A percentile compares a stretch with the other conserved stretches of the same genome.
These are phyloP conservation scores for Dioszegia hungarica DNA, from an alignment of 768 basidiomycete species.

Conservation along the genomic window DNA sequence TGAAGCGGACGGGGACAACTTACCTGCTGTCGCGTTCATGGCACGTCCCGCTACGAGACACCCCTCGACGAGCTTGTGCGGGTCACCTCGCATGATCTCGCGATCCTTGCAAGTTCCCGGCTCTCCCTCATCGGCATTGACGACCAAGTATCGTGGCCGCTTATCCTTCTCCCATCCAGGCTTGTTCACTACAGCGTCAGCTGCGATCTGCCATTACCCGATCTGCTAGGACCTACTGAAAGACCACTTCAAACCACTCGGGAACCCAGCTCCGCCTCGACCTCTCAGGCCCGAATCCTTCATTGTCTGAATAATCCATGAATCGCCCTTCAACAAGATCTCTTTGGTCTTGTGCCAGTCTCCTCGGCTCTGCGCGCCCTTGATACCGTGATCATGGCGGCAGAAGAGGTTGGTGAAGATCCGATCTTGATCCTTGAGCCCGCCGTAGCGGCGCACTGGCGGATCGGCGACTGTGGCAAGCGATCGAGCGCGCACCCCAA, in stretches of 20 bases:
- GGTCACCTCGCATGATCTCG: slow-evolving; percentile 95
- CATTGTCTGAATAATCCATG: slow-evolving; percentile 93
- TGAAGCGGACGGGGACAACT: slow-evolving; percentile 16
- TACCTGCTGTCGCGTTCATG: slow-evolving; percentile 87
- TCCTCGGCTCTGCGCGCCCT: slow-evolving; percentile 86
- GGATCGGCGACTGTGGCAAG: slow-evolving; percentile 52
- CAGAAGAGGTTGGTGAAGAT: slow-evolving; percentile 83
- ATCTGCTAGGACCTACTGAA: slow-evolving; percentile 29
- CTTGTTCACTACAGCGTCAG: slow-evolving; percentile 82
- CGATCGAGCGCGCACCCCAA: slow-evolving; percentile 16
- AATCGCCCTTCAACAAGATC: slow-evolving; percentile 87
- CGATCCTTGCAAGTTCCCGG: slow-evolving; percentile 99
- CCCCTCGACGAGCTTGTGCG: slow-evolving; percentile 96
- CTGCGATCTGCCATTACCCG: not conserved
- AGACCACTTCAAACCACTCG: slow-evolving; percentile 87
- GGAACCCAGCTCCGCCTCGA: slow-evolving; percentile 94
- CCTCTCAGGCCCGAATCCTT: slow-evolving; percentile 95
- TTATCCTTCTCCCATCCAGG: slow-evolving; percentile 96
- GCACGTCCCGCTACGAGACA: slow-evolving; percentile 92
- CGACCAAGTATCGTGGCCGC: slow-evolving; percentile 88
- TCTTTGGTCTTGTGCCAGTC: slow-evolving; percentile 99
- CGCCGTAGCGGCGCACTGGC: slow-evolving; percentile 88
- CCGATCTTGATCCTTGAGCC: slow-evolving; percentile 68
- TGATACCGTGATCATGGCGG: slow-evolving; percentile 83
- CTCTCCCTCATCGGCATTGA: slow-evolving; percentile 98